Evolutionary conservation across 305 asterid species (phyloP), one percentile per base, ranked within the genome.

Genomic region (Solanum aculeatissimum): DNA sequence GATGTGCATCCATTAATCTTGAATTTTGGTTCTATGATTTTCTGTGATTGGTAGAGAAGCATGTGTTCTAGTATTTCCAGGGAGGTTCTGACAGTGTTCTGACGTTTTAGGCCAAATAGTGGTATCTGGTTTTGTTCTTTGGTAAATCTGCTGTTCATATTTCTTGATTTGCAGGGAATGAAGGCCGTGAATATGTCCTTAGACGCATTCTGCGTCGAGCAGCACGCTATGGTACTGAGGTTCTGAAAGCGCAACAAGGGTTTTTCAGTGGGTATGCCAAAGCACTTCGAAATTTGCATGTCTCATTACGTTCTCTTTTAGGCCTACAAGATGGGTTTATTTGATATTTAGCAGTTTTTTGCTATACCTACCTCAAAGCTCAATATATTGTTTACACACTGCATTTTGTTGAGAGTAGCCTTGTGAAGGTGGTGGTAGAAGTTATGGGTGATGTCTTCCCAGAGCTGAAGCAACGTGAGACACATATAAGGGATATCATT

Each of bases 151-250:
- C 69, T 66, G 79, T 79, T 82, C 55, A 18, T 3, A 29, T 65
- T 69, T 63, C 19, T 85, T 86, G 23, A 57, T 83, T 21, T 84
- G 83, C 93, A 96, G 99, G 99, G 82, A 97, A 95, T 78, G 99
- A 95, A 90, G 98, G 98, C 35, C 99, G 99, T 81, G 99, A 97
- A 83, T 97, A 95, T 90, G 98, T 95, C 77, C 90, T 97, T 84
- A 91, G 99, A 86, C 98, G 99, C 82, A 97, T 97, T 84, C 97
- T 97, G 77, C 96, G 98, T 19, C 94, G 98, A 85, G 99, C 98
- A 85, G 99, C 94, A 75, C 95, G 98, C 88, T 95, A 97, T 86
- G 99, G 98, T 70, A 94, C 98, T 63, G 98, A 97, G 91, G 98
- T 97, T 80, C 89, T 97, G 84, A 92, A 95, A 86, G 98, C 98